Evolutionary conservation across 768 basidiomycete genomes (phyloP), one percentile per base, ranked within the genome.

Genomic region (Serendipita sp.): DNA sequence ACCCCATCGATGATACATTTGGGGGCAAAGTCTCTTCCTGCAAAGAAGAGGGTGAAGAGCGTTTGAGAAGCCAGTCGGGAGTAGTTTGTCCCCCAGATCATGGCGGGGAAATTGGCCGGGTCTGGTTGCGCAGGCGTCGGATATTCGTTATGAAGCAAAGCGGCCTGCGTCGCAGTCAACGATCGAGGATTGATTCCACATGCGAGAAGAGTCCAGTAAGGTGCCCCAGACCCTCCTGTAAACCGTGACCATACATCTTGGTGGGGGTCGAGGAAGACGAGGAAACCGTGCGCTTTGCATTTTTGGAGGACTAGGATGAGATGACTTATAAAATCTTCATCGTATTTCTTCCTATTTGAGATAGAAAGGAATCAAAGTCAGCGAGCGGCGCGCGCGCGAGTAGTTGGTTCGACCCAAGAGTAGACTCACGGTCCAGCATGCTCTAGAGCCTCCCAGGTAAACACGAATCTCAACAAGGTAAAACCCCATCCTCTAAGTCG

Each of bases 21-120:
- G 0, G 96, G 96, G 0, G 96, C 92, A 73, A 88, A 98, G 46
- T 85, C 83, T 5, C 83, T 80, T 1, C 93, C 93, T 24, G 88
- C 92, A 72, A 89, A 98, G 80, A 97, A 98, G 67, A 99, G 81
- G 4, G 95, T 92, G 77, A 95, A 95, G 63, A 96, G 72, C 10
- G 92, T 95, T 72, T 92, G 89, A 18, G 85, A 84, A 62, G 87
- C 82, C 34, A 97, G 84, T 16, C 88, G 89, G 46, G 88, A 84
- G 71, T 97, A 97, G 72, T 98, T 97, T 30, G 95, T 97, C 4
- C 86, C 84, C 96, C 96, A 99, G 67, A 92, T 83, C 96, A 99
- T 99, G 56, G 88, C 84, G 3, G 96, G 95, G 67, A 92, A 80
- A 0, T 81, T 72, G 2, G 82, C 78, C 0, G 95, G 93, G 68